A percentile compares a stretch with the other conserved stretches of the same genome.
Conservation (phyloP, 2,329 filamentous ascomycete species). For the Aspergillus flavus region DNA sequence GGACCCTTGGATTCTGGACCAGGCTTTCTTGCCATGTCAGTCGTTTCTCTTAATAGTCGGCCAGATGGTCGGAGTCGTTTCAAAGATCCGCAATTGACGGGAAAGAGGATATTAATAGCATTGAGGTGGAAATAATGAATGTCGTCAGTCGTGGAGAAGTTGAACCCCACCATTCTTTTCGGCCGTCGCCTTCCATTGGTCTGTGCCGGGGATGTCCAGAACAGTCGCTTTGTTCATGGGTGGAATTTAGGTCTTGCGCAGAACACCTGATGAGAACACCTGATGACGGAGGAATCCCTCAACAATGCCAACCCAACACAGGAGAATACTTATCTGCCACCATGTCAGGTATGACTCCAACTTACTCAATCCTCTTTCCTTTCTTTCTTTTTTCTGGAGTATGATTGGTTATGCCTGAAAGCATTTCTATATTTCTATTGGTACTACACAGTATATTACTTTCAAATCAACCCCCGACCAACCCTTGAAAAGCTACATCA, state of each 20-base stretch:
- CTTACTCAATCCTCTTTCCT: background rate
- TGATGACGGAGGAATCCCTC: too few relatives aligned
- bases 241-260: background rate
- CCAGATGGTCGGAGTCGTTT: conserved; percentile 1
- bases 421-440: background rate
- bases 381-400: background rate
- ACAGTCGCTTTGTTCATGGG: background rate
- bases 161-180: conserved; percentile 18
- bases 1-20: conserved; percentile 21
- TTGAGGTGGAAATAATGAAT: conserved; percentile 22
- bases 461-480: background rate
- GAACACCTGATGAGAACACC: background rate
- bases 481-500: background rate
- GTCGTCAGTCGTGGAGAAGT: conserved; percentile 24
- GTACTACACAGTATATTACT: background rate
- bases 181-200: conserved; percentile 15
- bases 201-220: conserved; percentile 8
- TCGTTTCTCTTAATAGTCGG: background rate
- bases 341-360: background rate
- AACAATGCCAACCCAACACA: too few relatives aligned
- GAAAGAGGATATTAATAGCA: conserved; percentile 23
- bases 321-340: too few relatives aligned
- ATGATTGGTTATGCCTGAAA: background rate
- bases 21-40: conserved; percentile 16
- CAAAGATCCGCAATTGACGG: conserved; percentile 10